These are phyloP conservation scores for Metschnikowia hibisci DNA, from an alignment of 805 yeast genomes.

Conservation along the genomic window DNA sequence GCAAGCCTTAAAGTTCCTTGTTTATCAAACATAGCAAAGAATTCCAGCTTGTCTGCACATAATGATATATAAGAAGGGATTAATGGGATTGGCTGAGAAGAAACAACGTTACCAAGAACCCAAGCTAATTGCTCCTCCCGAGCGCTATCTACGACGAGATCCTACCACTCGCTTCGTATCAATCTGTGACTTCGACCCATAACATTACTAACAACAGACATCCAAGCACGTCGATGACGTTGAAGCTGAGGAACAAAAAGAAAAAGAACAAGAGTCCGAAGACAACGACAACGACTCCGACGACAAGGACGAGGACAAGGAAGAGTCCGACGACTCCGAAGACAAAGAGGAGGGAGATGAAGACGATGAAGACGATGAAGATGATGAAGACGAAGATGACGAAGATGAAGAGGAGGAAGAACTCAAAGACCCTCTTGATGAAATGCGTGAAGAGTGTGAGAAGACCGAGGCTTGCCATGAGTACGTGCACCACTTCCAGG, in stretches of 20 bases:
- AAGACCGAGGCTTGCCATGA: slow-evolving; percentile 64
- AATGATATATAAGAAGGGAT: no score
- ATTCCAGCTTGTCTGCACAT: no score
- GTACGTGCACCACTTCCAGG: slow-evolving; percentile 83
- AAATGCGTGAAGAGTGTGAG: slow-evolving; percentile 54
- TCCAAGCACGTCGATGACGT: slow-evolving; percentile 11
- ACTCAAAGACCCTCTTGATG: slow-evolving; percentile 16
- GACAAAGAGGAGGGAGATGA: slow-evolving; percentile 42
- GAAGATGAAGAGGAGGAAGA: slow-evolving; percentile 43
- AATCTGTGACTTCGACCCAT: no score
- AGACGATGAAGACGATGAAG: slow-evolving; percentile 62
- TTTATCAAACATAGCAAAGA: no score
- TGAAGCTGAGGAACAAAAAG: slow-evolving; percentile 4
- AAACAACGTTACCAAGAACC: no score
- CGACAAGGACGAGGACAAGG: slow-evolving; percentile 25
- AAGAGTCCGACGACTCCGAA: slow-evolving; percentile 25
- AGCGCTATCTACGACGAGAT: no score
- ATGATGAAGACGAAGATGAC: slow-evolving; percentile 58
- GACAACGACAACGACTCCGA: no score
- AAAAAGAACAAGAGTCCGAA: slow-evolving; percentile 5
- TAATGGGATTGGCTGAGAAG: no score
- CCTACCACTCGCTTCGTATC: no score
- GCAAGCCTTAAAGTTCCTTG: no score
- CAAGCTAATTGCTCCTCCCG: no score
- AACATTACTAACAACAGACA: slow-evolving; percentile 14